Base-by-base conservation (phyloP, 345 rosid species). In the Salix arbutifolia region DNA sequence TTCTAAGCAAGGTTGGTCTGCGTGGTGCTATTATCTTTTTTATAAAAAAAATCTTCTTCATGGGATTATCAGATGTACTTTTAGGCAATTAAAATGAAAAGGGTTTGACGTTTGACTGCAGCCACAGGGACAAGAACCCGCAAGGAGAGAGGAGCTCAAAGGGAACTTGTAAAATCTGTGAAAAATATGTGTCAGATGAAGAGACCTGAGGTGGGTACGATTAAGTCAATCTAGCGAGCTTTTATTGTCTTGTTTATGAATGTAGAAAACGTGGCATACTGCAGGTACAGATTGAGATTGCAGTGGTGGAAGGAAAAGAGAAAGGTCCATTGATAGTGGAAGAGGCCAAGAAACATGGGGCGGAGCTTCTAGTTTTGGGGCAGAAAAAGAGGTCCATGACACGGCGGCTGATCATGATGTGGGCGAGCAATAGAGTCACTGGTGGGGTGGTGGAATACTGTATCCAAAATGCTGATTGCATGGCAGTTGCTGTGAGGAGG, bases 401-500 rank as follows among this genome's bases (percentile, higher is more conserved):
- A 18, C 91, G 99, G 99, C 86, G 97, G 44, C 80, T 95, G 44
- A 46, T 95, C 25, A 74, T 90, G 90, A 84, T 90, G 88, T 95
- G 99, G 99, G 88, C 96, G 8, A 86, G 80, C 70, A 84, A 74
- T 74, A 77, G 77, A 42, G 64, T 69, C 2, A 46, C 81, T 25
- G 83, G 84, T 5, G 94, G 91, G 4, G 84, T 84, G 4, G 99
- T 91, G 14, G 97, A 95, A 67, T 91, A 89, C 77, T 95, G 99
- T 53, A 89, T 95, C 70, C 97, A 91, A 69, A 91, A 93, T 64
- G 91, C 99, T 0, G 81, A 76, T 14, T 92, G 97, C 82, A 95
- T 95, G 99, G 96, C 97, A 3, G 81, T 95, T 69, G 97, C 96
- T 14, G 97, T 95, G 38, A 86, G 97, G 58, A 86, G 96, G 68